Base-by-base conservation (phyloP, 1,284 basidiomycete genomes). In the Ceratobasidium sp. region DNA sequence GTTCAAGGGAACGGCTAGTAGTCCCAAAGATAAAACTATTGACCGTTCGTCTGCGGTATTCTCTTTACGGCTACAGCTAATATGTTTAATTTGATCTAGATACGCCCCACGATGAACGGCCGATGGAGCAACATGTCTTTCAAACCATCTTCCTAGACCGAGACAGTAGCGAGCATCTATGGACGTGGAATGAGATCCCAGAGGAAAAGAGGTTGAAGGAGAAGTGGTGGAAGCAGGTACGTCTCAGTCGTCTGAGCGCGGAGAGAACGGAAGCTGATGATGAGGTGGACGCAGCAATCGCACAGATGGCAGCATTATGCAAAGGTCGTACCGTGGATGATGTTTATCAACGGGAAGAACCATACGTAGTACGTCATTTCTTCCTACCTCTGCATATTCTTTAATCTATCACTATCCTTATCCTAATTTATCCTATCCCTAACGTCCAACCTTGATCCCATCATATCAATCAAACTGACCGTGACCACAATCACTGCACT, bases 111-210 rank as follows among this genome's bases (percentile, higher is more conserved):
- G 23, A 26, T 10, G 44, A 33, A 26, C 13, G 54, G 33, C 84
- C 85, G 0, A 80, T 86, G 40, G 82, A 86, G 74, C 78, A 86
- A 75, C 90, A 91, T 80, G 87, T 91, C n/a, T 91, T 90, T 83
- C 90, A 91, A 83, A 91, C 90, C 12, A 91, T 91, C 81, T 91
- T 91, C 83, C 85, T 91, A 26, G 89, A 91, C 82, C 85, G 86
- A 44, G 85, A 88, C 42, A 86, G 87, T 38, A 86, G 86, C 50
- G 83, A 86, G 61, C 73, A 87, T 2, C 83, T 87, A 50, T 91
- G 90, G 90, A 89, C 88, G 1, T 86, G 86, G 74, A 64, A 50
- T 23, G 78, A 77, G 26, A 79, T 77, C 42, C 52, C 28, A 9
- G 28, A 61, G n/a, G 74, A 76, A 44, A 79, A 77, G 48, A 42